Evolutionary conservation across 192 early-diverging fungal species (phyloP), one percentile per base, ranked within the genome.

Genomic region (Coemansia sp.): DNA sequence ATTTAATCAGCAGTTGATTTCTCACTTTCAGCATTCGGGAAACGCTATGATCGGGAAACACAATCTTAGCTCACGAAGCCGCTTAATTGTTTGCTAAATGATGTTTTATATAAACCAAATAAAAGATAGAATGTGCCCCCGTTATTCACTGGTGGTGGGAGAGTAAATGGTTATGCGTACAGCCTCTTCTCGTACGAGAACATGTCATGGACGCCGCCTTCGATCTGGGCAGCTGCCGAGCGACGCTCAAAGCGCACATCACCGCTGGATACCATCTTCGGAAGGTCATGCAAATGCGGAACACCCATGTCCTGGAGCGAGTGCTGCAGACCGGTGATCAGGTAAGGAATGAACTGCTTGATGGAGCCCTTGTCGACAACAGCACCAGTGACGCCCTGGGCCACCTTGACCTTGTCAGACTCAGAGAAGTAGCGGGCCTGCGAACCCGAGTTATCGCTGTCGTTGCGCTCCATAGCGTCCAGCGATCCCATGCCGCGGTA

Each of bases 401-500:
- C 97, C 25, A 98, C 97, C 85, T 98, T 98, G 82, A 98, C 89
- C 60, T 84, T 86, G 86, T 97, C 97, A n/a, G 87, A 89, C 79
- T 98, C 97, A 42, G 90, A 92, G 75, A 94, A 98, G 82, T 98
- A 98, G 52, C 97, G 92, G 29, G 88, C 88, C 85, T 90, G 87
- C 23, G 87, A 87, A 11, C 89, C 89, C 42, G 87, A 89, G 71
- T 92, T 90, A 33, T 78, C 75, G 55, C 68, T 72, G 47, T 70
- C 69, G 47, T 78, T 82, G 61, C 77, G 82, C 56, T 84, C 82
- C 97, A 98, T 98, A 36, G 97, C 97, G 72, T 98, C 97, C 36
- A 98, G 83, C 13, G 92, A 93, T 11, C 97, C 97, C 97, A 98
- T 98, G 57, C 97, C 97, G 63, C 97, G 94, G 88, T 98, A 98